A percentile compares a stretch with the other conserved stretches of the same genome.
phyloP scores from a whole-genome alignment of 306 rosid genomes.

The Cercis canadensis region DNA sequence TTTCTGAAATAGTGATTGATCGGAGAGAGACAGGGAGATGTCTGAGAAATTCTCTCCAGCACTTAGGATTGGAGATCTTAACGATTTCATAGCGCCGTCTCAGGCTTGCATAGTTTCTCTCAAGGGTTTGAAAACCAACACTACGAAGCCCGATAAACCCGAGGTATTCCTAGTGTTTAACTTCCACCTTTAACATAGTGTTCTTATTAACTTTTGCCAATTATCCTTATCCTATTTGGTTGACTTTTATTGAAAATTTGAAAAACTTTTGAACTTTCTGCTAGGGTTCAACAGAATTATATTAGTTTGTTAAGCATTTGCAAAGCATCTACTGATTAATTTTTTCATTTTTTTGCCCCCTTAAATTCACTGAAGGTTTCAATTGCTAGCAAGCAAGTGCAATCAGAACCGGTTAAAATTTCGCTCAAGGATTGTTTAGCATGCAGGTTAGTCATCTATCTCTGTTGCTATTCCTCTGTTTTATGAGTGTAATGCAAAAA shows the following conservation, averaged over 20 bases:
- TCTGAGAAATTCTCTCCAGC: constrained; percentile 89
- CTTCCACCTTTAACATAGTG: not conserved
- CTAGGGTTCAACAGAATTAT: not conserved
- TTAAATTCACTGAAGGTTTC: constrained; percentile 57
- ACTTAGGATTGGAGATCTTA: constrained; percentile 91
- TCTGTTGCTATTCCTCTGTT: not conserved
- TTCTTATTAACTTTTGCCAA: not conserved
- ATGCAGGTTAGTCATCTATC: constrained; percentile 68
- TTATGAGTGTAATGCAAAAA: not conserved
- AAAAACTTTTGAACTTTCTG: constrained; percentile 2
- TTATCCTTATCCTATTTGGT: not conserved
- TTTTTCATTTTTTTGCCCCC: not conserved
- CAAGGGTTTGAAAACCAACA: constrained; percentile 65
- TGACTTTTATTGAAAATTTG: not conserved
- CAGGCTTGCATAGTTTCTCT: constrained; percentile 94
- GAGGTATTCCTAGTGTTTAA: constrained; percentile 50
- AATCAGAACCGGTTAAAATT: constrained; percentile 85
- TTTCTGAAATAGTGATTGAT: constrained; percentile 1
- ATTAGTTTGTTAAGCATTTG: not conserved
- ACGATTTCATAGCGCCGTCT: constrained; percentile 89
- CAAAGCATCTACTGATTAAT: not conserved
- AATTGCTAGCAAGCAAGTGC: constrained; percentile 54
- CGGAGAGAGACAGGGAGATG: constrained; percentile 46
- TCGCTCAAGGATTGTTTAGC: constrained; percentile 98
- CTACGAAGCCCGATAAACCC: constrained; percentile 53